These are phyloP conservation scores for Globisporangium cylindrosporum DNA, from an alignment of 352 stramenopile species.

Conservation along the genomic window DNA sequence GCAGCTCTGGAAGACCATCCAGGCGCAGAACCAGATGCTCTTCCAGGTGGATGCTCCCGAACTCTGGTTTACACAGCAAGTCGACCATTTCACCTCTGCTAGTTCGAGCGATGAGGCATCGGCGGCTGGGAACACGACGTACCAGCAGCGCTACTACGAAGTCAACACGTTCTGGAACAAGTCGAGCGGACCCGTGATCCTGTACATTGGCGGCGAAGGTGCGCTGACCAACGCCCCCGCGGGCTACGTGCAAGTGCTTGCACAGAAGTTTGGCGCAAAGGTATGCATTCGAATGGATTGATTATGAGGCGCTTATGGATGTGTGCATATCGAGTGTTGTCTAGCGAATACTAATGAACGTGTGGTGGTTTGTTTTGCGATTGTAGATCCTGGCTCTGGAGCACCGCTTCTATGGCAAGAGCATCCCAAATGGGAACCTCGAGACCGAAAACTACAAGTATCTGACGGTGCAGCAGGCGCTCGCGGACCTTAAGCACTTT, in stretches of 20 bases:
- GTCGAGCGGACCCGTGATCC: conserved; percentile 63
- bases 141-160: conserved; percentile 79
- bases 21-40: conserved; percentile 45
- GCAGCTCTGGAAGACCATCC: conserved; percentile 48
- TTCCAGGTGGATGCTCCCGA: conserved; percentile 34
- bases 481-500: conserved; percentile 85
- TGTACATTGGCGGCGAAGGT: conserved; percentile 85
- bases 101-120: not conserved
- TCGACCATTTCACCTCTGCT: conserved; percentile 52
- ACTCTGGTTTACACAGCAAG: conserved; percentile 66
- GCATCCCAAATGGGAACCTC: conserved; percentile 70
- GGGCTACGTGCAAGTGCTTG: conserved; percentile 72
- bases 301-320: not conserved
- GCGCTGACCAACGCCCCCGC: conserved; percentile 50
- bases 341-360: not conserved
- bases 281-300: conserved; percentile 16
- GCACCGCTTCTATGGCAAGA: conserved; percentile 88
- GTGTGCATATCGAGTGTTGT: not conserved
- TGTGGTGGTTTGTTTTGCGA: not conserved
- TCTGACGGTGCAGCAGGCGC: conserved; percentile 81
- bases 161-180: conserved; percentile 55
- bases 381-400: conserved; percentile 75
- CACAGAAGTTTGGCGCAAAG: conserved; percentile 75
- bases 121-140: conserved; percentile 31
- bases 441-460: conserved; percentile 71